Conservation (phyloP, 1,284 basidiomycete genomes). For the Cryptococcus depauperatus region DNA sequence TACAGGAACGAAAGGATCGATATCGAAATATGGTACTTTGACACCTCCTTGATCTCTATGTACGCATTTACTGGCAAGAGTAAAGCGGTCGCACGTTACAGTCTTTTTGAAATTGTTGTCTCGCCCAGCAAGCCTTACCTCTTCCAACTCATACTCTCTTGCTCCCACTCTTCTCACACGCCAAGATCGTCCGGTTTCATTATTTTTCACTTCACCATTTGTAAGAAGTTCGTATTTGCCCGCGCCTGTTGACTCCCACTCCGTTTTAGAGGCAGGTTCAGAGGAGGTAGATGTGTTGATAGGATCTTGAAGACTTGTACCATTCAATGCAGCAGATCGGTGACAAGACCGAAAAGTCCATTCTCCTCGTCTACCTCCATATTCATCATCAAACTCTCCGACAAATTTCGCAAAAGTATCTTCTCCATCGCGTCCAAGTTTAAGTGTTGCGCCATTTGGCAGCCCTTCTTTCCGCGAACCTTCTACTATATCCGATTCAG, state of each 20-base stretch:
- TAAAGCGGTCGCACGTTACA: slow-evolving; percentile 12
- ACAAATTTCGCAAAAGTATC: slow-evolving; percentile 47
- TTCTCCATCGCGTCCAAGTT: slow-evolving; percentile 38
- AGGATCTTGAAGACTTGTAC: slow-evolving; percentile 14
- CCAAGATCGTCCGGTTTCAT: slow-evolving; percentile 33
- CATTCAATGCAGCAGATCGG: neutral
- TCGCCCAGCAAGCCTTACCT: slow-evolving; percentile 9
- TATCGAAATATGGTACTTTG: slow-evolving; percentile 21
- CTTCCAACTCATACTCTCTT: slow-evolving; percentile 41
- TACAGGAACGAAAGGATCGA: neutral
- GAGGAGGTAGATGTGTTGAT: slow-evolving; percentile 11
- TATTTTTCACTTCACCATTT: slow-evolving; percentile 36
- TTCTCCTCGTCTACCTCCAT: slow-evolving; percentile 44
- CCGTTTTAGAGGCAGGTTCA: slow-evolving; percentile 16
- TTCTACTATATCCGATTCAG: neutral
- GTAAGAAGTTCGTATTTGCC: slow-evolving; percentile 36
- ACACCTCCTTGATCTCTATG: slow-evolving; percentile 42
- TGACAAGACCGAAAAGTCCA: slow-evolving; percentile 43
- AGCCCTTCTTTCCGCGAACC: neutral
- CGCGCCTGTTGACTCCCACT: slow-evolving; percentile 41
- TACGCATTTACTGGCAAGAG: slow-evolving; percentile 30
- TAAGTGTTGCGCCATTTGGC: slow-evolving; percentile 15
- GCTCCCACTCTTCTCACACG: slow-evolving; percentile 21
- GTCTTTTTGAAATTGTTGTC: slow-evolving; percentile 1
- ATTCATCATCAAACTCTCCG: slow-evolving; percentile 46